Evolutionary conservation across 2,329 filamentous ascomycete species (phyloP).

Genomic region (Trichophyton mentagrophytes): DNA sequence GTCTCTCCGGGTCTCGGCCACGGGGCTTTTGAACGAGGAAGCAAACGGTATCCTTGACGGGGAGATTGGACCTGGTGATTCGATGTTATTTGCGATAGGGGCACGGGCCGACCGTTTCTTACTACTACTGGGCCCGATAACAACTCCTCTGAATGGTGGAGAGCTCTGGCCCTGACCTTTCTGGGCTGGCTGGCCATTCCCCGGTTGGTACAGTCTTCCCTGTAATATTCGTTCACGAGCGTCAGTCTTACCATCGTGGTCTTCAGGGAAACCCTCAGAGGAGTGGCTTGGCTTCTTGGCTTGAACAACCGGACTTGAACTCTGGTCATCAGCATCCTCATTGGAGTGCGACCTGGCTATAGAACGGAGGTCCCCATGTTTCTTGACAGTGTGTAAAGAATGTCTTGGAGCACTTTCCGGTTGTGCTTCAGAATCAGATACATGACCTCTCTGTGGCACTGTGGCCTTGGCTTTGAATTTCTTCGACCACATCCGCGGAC

Average conservation of each 20-base stretch:
- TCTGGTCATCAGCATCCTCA: not conserved
- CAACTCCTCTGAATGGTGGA: not conserved
- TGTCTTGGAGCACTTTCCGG: not conserved
- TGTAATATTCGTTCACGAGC: not conserved
- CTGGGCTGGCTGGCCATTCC: not conserved
- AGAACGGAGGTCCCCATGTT: conserved; percentile 12
- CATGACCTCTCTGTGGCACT: not conserved
- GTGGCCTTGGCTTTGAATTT: conserved; percentile 2
- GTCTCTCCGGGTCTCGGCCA: not conserved
- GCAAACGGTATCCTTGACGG: not conserved
- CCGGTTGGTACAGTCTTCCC: not conserved
- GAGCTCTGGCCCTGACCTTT: not conserved
- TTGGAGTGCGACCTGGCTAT: conserved; percentile 4
- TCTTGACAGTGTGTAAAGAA: conserved; percentile 13
- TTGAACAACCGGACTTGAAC: too few species aligned
- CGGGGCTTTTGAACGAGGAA: not conserved
- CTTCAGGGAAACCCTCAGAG: not conserved
- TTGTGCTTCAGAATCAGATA: not conserved
- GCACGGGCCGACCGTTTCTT: not conserved
- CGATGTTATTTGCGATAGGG: not conserved
- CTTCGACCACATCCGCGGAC: conserved; percentile 6
- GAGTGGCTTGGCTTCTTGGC: not conserved
- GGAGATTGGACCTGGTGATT: not conserved
- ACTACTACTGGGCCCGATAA: not conserved
- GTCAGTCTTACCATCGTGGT: too few species aligned